A percentile compares a stretch with the other conserved stretches of the same genome.
Conservation (phyloP, 2,329 filamentous ascomycete genomes). For the Diplodia mutila region DNA sequence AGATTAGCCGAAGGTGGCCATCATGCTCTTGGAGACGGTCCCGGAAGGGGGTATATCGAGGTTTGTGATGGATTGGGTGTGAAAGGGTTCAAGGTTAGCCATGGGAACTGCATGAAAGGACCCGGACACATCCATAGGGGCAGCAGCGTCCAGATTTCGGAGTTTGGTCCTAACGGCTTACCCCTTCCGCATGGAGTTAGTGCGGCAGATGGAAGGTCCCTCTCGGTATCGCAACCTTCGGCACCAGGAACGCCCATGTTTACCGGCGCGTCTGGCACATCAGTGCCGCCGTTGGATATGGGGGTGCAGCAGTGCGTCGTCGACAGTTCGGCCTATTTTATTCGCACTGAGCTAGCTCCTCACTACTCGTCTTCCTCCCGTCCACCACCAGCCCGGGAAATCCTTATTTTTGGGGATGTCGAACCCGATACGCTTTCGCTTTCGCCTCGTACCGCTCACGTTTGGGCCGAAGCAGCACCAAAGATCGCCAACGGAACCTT, state of each 20-base stretch:
- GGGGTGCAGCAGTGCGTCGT: slow-evolving; percentile 64
- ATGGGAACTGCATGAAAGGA: slow-evolving; percentile 83
- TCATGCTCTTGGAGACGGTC: slow-evolving; percentile 77
- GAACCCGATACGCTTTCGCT: slow-evolving; percentile 87
- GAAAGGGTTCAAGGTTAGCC: slow-evolving; percentile 83
- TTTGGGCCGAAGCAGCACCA: slow-evolving; percentile 88
- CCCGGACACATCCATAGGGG: slow-evolving; percentile 47
- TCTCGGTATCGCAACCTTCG: slow-evolving; percentile 41
- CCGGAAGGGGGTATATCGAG: slow-evolving; percentile 81
- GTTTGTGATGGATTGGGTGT: slow-evolving; percentile 88
- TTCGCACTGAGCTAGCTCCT: slow-evolving; percentile 66
- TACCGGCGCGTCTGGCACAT: slow-evolving; percentile 25
- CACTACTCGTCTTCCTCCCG: slow-evolving; percentile 10
- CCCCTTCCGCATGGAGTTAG: slow-evolving; percentile 30
- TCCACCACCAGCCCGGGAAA: slow-evolving; percentile 57
- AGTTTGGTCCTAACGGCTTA: slow-evolving; percentile 36
- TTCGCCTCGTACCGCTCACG: slow-evolving; percentile 74
- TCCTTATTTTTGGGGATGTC: slow-evolving; percentile 93
- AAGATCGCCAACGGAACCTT: slow-evolving; percentile 76
- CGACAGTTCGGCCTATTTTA: slow-evolving; percentile 92
- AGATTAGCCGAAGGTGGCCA: slow-evolving; percentile 88
- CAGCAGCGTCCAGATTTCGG: slow-evolving; percentile 47
- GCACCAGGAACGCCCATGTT: slow-evolving; percentile 42
- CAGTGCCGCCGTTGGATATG: slow-evolving; percentile 28
- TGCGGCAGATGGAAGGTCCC: slow-evolving; percentile 37